Percentiles rank a stretch among this genome's conserved stretches.
phyloP scores from a whole-genome alignment of 257 asterid genomes.

The Thymus mandschuricus region DNA sequence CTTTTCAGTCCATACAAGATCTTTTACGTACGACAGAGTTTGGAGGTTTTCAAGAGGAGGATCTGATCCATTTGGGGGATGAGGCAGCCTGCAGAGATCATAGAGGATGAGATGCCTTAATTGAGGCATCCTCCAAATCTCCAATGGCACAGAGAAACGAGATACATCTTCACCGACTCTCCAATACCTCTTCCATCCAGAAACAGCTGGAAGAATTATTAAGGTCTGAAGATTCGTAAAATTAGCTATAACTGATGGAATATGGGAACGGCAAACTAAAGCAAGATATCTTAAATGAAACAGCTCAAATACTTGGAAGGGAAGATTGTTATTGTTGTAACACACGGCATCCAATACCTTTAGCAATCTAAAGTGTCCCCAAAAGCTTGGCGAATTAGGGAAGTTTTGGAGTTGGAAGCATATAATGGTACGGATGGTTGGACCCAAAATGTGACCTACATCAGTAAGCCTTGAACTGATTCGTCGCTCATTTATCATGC shows the following conservation, averaged over 20 bases:
- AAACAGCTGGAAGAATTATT: not conserved
- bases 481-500: not conserved
- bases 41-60: constrained; percentile 6
- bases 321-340: not conserved
- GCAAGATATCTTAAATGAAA: constrained; percentile 21
- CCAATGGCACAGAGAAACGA: not conserved
- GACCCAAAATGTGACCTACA: not conserved
- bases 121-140: constrained; percentile 15
- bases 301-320: constrained; percentile 1
- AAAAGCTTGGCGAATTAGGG: not conserved
- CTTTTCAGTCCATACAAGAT: not conserved
- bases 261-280: not conserved
- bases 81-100: not conserved
- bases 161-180: too few relatives aligned
- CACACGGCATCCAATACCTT: not conserved
- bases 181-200: not conserved
- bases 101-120: constrained; percentile 19
- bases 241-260: constrained; percentile 14
- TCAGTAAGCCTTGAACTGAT: not conserved
- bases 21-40: not conserved
- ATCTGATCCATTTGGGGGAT: not conserved
- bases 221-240: constrained; percentile 29
- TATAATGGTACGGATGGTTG: not conserved
- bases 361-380: not conserved
- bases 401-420: not conserved